A percentile compares a stretch with the other conserved stretches of the same genome.
Evolutionary conservation across 179 eudicot species (phyloP).

Genomic region (Gypsophila paniculata): DNA sequence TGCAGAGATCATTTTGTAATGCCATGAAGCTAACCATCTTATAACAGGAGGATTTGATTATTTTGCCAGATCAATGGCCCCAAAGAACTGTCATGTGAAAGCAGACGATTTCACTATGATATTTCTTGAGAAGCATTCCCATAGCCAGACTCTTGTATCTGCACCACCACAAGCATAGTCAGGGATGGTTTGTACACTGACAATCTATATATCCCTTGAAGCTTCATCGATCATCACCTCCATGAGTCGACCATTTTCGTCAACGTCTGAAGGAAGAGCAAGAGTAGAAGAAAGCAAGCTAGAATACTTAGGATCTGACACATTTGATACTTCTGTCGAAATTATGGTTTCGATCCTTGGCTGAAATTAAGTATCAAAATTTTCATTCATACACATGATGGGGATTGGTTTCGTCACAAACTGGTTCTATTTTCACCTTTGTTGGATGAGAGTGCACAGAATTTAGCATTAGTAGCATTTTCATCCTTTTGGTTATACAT

Average conservation of each 20-base stretch:
- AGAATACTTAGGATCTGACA: slow-evolving; percentile 23
- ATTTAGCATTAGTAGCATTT: background rate
- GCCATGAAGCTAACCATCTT: slow-evolving; percentile 27
- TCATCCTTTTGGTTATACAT: slow-evolving; percentile 3
- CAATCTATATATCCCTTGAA: background rate
- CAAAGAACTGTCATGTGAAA: slow-evolving; percentile 34
- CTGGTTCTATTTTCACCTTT: slow-evolving; percentile 2
- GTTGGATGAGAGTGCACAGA: slow-evolving; percentile 2
- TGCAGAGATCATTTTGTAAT: slow-evolving; percentile 20
- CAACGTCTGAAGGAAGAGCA: background rate
- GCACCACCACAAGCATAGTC: slow-evolving; percentile 14
- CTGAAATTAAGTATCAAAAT: slow-evolving; percentile 3
- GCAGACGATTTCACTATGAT: slow-evolving; percentile 31
- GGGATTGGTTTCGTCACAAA: background rate
- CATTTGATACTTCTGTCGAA: slow-evolving; percentile 15
- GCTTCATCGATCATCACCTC: background rate
- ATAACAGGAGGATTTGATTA: slow-evolving; percentile 53
- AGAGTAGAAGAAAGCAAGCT: background rate
- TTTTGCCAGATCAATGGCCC: slow-evolving; percentile 41
- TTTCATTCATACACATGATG: slow-evolving; percentile 9
- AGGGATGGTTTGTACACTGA: background rate
- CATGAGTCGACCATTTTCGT: background rate
- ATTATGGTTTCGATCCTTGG: slow-evolving; percentile 7
- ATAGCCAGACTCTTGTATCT: slow-evolving; percentile 5
- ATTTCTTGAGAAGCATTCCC: slow-evolving; percentile 10